Base-by-base conservation (phyloP, 2,329 filamentous ascomycete genomes). In the Rhexocercosporidium sp. region DNA sequence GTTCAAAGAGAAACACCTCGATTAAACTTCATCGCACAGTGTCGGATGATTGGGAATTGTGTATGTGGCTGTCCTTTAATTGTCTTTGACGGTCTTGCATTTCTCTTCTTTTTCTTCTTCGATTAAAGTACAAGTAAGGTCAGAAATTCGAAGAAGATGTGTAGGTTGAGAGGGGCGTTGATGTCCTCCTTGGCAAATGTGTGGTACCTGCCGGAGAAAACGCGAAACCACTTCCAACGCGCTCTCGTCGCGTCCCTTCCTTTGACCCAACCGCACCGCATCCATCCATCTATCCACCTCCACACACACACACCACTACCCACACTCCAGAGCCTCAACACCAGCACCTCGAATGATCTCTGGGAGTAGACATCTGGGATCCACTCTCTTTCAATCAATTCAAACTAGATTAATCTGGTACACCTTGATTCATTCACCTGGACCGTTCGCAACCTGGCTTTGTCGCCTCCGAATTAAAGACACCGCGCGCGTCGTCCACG, bases 281-380 rank as follows among this genome's bases (percentile, higher is more conserved):
- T 11, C 34, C 16, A 8, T 51, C 54, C 54, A 29, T 37, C 53
- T n/a, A 44, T 14, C 41, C 41, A 51, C 31, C 39, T 46, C 49
- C 62, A 31, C 49, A 22, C 29, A 22, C 31, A 59, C 29, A 41
- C 46, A 51, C 31, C 9, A 7, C 3, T 25, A 27, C 18, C 46
- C 29, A 49, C 51, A 47, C 11, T 44, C 25, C 39, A 59, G 65
- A 68, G 66, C 66, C 59, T 65, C 66, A 68, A 56, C 59, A 63
- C 31, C 59, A 65, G 27, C 11, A 51, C 29, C 7, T 20, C 29
- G 47, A 53, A 62, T 47, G 20, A 25, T 16, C 9, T 22, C 53
- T 22, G 2, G 20, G 12, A 22, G 3, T 6, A 34, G 46, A 11
- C 39, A 2, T 1, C 8, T 47, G 18, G 16, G 8, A 51, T 47